A percentile compares a stretch with the other conserved stretches of the same genome.
Evolutionary conservation across 306 rosid species (phyloP).

Genomic region (Begonia loranthoides): DNA sequence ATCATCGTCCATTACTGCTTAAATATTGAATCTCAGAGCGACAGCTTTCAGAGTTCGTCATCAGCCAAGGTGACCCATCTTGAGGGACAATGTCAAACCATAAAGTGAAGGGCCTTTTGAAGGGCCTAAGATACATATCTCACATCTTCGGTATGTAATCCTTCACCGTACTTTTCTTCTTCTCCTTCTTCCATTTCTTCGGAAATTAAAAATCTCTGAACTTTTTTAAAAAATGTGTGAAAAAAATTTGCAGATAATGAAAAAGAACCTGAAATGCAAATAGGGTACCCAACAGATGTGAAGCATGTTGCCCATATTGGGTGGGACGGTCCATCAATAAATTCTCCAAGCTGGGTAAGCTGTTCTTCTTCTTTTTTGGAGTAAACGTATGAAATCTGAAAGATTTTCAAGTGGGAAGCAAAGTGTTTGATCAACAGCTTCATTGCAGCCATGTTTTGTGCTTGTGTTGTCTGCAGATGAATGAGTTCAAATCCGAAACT

Average conservation of each 20-base stretch:
- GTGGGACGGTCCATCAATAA: slow-evolving; percentile 73
- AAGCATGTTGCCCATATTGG: slow-evolving; percentile 96
- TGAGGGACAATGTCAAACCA: slow-evolving; percentile 31
- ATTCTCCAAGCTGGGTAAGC: slow-evolving; percentile 75
- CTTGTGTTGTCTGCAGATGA: slow-evolving; percentile 32
- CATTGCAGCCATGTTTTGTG: too few relatives aligned
- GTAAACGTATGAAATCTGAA: neutral
- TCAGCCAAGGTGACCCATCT: neutral
- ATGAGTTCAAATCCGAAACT: slow-evolving; percentile 29
- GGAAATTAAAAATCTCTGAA: neutral
- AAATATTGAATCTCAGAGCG: neutral
- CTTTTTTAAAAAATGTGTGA: too few relatives aligned
- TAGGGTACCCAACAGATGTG: slow-evolving; percentile 84
- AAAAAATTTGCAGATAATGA: slow-evolving; percentile 36
- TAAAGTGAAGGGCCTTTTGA: slow-evolving; percentile 86
- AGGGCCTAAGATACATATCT: slow-evolving; percentile 79
- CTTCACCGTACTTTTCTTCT: neutral
- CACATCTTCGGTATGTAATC: slow-evolving; percentile 66
- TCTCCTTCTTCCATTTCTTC: neutral
- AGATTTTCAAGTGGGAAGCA: too few relatives aligned
- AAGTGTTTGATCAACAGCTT: too few relatives aligned
- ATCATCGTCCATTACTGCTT: too few relatives aligned
- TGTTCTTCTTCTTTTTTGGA: neutral
- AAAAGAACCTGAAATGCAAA: slow-evolving; percentile 63
- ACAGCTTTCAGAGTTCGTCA: neutral